These are phyloP conservation scores for Ilex asprella DNA, from an alignment of 257 asterid species.

Conservation along the genomic window DNA sequence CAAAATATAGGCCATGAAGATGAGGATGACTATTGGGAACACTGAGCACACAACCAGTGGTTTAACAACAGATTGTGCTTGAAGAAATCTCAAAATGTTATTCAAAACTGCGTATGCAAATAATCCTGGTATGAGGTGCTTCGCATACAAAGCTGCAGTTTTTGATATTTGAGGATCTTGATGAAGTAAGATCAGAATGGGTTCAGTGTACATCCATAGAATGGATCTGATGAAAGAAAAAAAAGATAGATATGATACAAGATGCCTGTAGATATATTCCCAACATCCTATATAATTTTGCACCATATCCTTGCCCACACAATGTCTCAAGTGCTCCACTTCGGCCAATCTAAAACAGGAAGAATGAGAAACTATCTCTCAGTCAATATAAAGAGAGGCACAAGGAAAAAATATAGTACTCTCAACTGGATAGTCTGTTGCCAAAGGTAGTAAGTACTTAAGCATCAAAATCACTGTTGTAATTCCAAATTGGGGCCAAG, in stretches of 20 bases:
- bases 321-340: constrained; percentile 86
- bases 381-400: no score
- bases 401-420: no score
- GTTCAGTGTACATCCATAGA: constrained; percentile 59
- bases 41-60: constrained; percentile 56
- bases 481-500: no score
- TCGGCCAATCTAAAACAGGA: constrained; percentile 47
- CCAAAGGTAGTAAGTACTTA: no score
- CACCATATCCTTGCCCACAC: constrained; percentile 84
- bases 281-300: constrained; percentile 40
- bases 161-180: constrained; percentile 58
- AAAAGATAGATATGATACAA: constrained; percentile 42
- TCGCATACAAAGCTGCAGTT: constrained; percentile 49
- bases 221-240: constrained; percentile 30
- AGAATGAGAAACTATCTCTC: not conserved
- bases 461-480: no score
- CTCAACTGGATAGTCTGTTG: no score
- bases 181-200: constrained; percentile 31
- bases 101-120: constrained; percentile 61
- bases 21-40: constrained; percentile 39
- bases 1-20: constrained; percentile 42
- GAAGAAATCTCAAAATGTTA: constrained; percentile 61
- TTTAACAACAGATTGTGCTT: constrained; percentile 47
- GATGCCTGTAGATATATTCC: constrained; percentile 74
- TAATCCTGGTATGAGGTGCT: constrained; percentile 57